Evolutionary conservation across 352 stramenopile genomes (phyloP).

Genomic region (Pythium rhizo-oryzae): DNA sequence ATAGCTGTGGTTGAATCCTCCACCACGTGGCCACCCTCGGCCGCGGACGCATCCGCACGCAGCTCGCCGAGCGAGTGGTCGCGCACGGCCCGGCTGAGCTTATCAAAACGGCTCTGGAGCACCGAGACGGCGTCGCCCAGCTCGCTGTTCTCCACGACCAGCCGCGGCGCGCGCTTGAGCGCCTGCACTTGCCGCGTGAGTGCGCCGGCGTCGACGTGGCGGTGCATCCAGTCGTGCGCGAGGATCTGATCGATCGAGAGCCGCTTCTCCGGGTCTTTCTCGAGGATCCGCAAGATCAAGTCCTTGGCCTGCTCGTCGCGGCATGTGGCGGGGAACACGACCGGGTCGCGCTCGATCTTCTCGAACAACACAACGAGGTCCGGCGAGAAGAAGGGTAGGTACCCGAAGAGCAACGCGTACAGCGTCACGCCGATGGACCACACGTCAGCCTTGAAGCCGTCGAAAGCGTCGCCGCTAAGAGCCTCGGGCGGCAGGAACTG

Average conservation of each 20-base stretch:
- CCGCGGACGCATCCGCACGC: neutral
- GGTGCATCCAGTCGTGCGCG: constrained; percentile 72
- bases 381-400: constrained; percentile 87
- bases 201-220: constrained; percentile 55
- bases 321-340: constrained; percentile 52
- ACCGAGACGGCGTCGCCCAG: constrained; percentile 57
- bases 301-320: constrained; percentile 64
- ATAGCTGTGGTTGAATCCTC: too few relatives aligned
- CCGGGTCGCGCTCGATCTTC: constrained; percentile 75
- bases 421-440: constrained; percentile 93
- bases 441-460: constrained; percentile 87
- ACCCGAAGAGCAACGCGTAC: constrained; percentile 88
- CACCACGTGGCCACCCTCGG: too few relatives aligned
- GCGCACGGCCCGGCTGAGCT: constrained; percentile 32
- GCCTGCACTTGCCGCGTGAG: constrained; percentile 44
- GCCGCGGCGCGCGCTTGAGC: constrained; percentile 38
- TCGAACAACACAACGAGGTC: constrained; percentile 90
- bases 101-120: constrained; percentile 50
- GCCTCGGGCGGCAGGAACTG: constrained; percentile 75
- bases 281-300: constrained; percentile 67
- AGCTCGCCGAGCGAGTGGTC: constrained; percentile 9
- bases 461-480: constrained; percentile 66
- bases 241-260: constrained; percentile 69
- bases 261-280: constrained; percentile 75
- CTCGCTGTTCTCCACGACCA: constrained; percentile 51